Percentiles rank a stretch among this genome's conserved stretches.
Evolutionary conservation across 2,329 filamentous ascomycete species (phyloP).

Genomic region (Tolypocladium cylindrosporum): DNA sequence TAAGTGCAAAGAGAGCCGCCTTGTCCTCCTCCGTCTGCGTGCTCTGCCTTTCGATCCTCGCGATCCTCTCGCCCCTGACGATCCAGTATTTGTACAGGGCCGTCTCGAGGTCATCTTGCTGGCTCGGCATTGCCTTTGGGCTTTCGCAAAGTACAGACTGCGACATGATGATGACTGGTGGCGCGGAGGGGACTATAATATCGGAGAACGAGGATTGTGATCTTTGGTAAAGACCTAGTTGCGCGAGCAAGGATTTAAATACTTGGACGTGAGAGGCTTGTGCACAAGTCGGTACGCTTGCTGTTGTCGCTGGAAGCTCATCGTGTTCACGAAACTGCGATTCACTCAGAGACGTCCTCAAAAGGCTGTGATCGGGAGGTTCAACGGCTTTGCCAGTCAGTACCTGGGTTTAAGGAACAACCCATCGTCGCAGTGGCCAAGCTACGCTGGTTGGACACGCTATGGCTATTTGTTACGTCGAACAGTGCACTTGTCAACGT

Average conservation of each 20-base stretch:
- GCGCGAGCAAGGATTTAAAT: not conserved
- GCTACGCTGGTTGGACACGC: too few relatives aligned
- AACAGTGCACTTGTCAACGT: too few relatives aligned
- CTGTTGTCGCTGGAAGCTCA: too few relatives aligned
- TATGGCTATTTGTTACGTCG: too few relatives aligned
- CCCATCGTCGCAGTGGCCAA: not conserved
- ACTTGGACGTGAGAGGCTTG: not conserved
- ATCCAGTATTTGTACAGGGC: not conserved
- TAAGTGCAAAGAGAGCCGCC: not conserved
- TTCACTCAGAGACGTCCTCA: not conserved
- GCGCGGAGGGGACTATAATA: not conserved
- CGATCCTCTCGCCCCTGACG: not conserved
- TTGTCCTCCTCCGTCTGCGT: not conserved
- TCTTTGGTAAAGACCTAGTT: not conserved
- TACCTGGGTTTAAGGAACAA: not conserved
- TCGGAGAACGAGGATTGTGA: not conserved
- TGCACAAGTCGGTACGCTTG: not conserved
- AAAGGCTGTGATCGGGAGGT: too few relatives aligned
- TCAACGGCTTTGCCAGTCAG: not conserved
- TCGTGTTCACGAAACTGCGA: too few relatives aligned
- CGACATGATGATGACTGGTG: not conserved
- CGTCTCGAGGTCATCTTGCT: not conserved
- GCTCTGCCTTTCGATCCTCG: not conserved
- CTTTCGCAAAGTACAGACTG: not conserved
- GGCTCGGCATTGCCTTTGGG: not conserved